These are phyloP conservation scores for Pyricularia sp. DNA, from an alignment of 2,329 filamentous ascomycete species.

Conservation along the genomic window DNA sequence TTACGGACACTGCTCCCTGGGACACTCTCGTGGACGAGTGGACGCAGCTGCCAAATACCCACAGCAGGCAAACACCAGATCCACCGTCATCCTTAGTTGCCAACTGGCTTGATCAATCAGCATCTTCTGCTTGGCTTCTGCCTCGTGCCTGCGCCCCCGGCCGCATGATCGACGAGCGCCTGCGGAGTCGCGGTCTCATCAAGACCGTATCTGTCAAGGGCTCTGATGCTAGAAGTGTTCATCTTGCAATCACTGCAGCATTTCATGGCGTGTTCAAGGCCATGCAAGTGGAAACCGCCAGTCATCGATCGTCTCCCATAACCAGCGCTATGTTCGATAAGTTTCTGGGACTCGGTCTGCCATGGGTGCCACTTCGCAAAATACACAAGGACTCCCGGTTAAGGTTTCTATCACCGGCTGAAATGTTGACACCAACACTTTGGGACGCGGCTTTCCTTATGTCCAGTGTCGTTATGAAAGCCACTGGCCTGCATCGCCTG, in stretches of 20 bases:
- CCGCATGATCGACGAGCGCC: conserved; percentile 52
- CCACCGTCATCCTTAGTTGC: conserved; percentile 33
- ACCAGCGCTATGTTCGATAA: conserved; percentile 17
- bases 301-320: conserved; percentile 16
- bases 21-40: conserved; percentile 31
- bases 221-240: conserved; percentile 54
- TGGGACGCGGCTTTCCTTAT: conserved; percentile 62
- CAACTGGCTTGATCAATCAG: conserved; percentile 33
- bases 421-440: conserved; percentile 58
- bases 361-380: conserved; percentile 67
- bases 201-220: conserved; percentile 48
- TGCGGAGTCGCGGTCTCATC: conserved; percentile 62
- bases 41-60: conserved; percentile 39
- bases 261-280: conserved; percentile 45
- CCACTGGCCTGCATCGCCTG: conserved; percentile 48
- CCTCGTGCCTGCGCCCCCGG: conserved; percentile 54
- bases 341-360: conserved; percentile 49
- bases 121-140: conserved; percentile 47
- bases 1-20: conserved; percentile 7
- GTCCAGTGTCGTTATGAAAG: conserved; percentile 61
- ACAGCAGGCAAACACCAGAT: conserved; percentile 29
- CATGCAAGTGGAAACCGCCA: conserved; percentile 23
- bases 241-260: conserved; percentile 45
- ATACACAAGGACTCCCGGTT: conserved; percentile 60
- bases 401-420: conserved; percentile 54